Evolutionary conservation across 225 moss, liverwort and hornwort species (phyloP).

Genomic region (Lunularia cruciata): DNA sequence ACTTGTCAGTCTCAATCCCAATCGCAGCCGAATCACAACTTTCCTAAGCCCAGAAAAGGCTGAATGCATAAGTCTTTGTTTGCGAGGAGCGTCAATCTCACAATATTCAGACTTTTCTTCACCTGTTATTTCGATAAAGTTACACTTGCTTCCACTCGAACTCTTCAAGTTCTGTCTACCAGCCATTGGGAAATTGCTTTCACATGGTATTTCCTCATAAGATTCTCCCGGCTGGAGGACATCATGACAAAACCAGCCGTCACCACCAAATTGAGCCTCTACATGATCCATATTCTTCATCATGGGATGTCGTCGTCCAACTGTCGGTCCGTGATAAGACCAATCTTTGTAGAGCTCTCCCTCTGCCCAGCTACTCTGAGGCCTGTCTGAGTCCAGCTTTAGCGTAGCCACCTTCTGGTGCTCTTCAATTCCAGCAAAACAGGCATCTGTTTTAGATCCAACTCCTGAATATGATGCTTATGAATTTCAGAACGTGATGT

Average conservation of each 20-base stretch:
- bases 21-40: constrained; percentile 39
- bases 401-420: constrained; percentile 6
- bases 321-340: constrained; percentile 1
- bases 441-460: constrained; percentile 12
- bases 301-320: constrained; percentile 17
- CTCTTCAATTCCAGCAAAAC: background rate
- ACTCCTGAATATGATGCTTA: background rate
- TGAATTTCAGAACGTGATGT: background rate
- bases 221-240: background rate
- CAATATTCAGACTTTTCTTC: constrained; percentile 8
- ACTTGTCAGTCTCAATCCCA: constrained; percentile 34
- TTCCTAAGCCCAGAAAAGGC: constrained; percentile 46
- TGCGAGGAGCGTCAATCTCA: constrained; percentile 35
- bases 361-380: constrained; percentile 14
- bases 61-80: constrained; percentile 42
- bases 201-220: constrained; percentile 10
- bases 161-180: constrained; percentile 7
- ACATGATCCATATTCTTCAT: constrained; percentile 9
- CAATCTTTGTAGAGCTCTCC: constrained; percentile 8
- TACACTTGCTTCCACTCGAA: constrained; percentile 12
- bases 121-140: constrained; percentile 10
- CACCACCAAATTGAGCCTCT: constrained; percentile 4
- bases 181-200: constrained; percentile 2
- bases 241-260: background rate
- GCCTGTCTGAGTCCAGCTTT: background rate